Evolutionary conservation across 1,139 yeast species (phyloP), one percentile per base, ranked within the genome.

Genomic region (Pichia sp.): DNA sequence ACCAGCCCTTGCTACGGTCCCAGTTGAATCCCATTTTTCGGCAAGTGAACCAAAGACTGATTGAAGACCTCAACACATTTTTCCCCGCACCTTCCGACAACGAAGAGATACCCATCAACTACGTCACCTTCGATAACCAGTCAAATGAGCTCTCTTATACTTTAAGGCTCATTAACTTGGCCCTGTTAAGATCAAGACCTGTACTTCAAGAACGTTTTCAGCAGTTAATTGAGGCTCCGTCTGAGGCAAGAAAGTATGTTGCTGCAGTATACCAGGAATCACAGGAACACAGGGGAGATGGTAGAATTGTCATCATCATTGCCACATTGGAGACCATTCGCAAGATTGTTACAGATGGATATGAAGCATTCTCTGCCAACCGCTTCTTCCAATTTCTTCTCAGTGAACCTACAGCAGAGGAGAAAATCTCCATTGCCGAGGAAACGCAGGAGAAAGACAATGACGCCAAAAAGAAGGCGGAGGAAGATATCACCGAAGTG

Each of bases 1-100:
- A 88, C 17, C 82, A 81, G 63, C 85, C 87, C 43, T 67, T 83
- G 49, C 64, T 87, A 46, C 75, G 87, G 60, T 74, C 85, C 20
- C 78, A 80, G 46, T 68, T 83, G 34, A 92, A 87, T 64, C 88
- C 90, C 4, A 46, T 85, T 17, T 72, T 86, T 48, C 75, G 72
- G 48, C 91, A 92, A 20, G 53, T 84, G 45, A 88, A 87, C 69
- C 71, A 75, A 49, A 71, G 75, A 46, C 67, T 87, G 57, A 84
- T 79, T 61, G 68, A 73, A 6, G 62, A 74, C 43, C 75, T 83
- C 46, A 66, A 71, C 49, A 70, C 68, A 36, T 73, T 73, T 61
- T 71, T 79, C 16, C 55, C 52, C 10, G 17, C 40, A 4, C 12
- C 17, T 5, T 5, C 46, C 12, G 46, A 67, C n/a, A 75, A 75